Percentiles rank a stretch among this genome's conserved stretches.
Evolutionary conservation across 148 eudicot species (phyloP).

Genomic region (Chenopodium berlandieri): DNA sequence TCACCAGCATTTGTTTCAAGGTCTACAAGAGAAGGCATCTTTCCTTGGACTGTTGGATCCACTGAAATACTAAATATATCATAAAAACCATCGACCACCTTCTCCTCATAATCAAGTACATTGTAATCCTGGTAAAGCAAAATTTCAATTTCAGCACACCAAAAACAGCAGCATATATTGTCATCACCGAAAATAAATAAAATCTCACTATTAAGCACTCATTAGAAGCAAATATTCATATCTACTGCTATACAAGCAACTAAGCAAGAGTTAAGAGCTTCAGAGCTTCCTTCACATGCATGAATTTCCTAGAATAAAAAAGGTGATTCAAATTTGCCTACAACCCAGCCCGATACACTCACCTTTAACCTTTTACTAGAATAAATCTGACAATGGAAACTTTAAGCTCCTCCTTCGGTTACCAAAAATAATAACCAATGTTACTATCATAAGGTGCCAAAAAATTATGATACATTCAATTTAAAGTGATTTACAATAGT

Average conservation of each 20-base stretch:
- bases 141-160: constrained; percentile 18
- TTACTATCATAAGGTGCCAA: background rate
- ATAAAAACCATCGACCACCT: constrained; percentile 90
- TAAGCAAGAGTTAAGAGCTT: background rate
- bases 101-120: constrained; percentile 93
- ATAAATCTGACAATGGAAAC: background rate
- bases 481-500: background rate
- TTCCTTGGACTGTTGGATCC: constrained; percentile 59
- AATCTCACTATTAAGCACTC: background rate
- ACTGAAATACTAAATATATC: constrained; percentile 73
- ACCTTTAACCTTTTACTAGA: background rate
- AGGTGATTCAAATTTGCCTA: background rate
- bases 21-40: constrained; percentile 82
- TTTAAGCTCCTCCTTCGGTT: background rate
- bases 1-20: constrained; percentile 72
- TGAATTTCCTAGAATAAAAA: background rate
- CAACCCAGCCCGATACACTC: background rate
- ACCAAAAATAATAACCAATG: background rate
- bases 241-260: background rate
- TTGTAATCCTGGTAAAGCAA: constrained; percentile 61
- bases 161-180: background rate
- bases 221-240: background rate
- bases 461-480: background rate
- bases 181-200: background rate
- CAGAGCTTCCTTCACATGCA: background rate